Conservation (phyloP, 2,329 filamentous ascomycete species). For the Nemania sp. region DNA sequence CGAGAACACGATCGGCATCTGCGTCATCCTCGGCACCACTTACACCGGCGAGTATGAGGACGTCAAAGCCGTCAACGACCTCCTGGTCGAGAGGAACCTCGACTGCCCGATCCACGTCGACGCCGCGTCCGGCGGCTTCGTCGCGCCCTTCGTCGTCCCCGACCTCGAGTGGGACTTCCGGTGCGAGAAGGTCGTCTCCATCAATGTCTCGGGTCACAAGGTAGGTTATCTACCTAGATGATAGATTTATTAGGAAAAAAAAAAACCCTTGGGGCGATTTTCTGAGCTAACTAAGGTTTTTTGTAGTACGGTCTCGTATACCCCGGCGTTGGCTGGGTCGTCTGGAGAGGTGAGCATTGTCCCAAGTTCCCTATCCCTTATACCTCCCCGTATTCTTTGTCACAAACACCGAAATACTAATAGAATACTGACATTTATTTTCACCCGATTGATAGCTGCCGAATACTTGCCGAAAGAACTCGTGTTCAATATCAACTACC, state of each 20-base stretch:
- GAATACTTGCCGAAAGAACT: slow-evolving; percentile 87
- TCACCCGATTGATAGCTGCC: slow-evolving; percentile 49
- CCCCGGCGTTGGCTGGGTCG: slow-evolving; percentile 90
- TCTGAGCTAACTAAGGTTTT: slow-evolving; percentile 10
- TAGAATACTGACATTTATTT: neutral
- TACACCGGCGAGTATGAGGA: slow-evolving; percentile 98
- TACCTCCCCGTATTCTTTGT: neutral
- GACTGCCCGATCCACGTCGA: slow-evolving; percentile 93
- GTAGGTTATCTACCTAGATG: too few relatives aligned
- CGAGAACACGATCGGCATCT: slow-evolving; percentile 86
- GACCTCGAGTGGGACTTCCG: slow-evolving; percentile 91
- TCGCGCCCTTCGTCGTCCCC: slow-evolving; percentile 87
- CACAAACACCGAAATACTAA: neutral
- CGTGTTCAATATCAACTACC: slow-evolving; percentile 99
- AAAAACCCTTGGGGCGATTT: slow-evolving; percentile 10
- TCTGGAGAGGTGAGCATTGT: slow-evolving; percentile 67
- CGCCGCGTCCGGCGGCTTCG: slow-evolving; percentile 89
- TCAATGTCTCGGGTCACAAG: slow-evolving; percentile 95
- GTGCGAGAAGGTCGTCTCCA: slow-evolving; percentile 84
- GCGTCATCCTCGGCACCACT: slow-evolving; percentile 86
- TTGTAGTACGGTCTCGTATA: slow-evolving; percentile 68
- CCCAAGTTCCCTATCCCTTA: neutral
- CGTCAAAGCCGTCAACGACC: slow-evolving; percentile 87
- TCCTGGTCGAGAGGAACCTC: slow-evolving; percentile 74
- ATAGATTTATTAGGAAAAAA: too few relatives aligned